phyloP scores from a whole-genome alignment of 805 yeast species.

The Candida ipomoeae region DNA sequence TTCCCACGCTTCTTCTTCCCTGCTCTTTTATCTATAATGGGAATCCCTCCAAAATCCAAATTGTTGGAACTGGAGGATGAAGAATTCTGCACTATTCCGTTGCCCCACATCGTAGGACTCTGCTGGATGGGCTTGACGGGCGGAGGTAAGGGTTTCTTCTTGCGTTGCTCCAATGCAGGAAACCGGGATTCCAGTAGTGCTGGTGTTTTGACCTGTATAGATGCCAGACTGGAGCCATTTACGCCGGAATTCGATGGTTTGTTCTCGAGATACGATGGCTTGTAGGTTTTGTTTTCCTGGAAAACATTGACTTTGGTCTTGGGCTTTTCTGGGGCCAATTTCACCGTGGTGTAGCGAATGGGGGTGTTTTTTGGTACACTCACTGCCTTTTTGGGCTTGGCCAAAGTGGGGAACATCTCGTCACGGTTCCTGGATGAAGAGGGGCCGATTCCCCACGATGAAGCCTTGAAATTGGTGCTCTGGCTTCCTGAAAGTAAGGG shows the following conservation, averaged over 20 bases:
- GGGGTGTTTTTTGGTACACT: conserved; percentile 22
- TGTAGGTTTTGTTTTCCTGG: conserved; percentile 21
- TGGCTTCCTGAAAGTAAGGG: conserved; percentile 42
- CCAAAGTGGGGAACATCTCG: conserved; percentile 34
- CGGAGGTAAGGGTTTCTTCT: conserved; percentile 43
- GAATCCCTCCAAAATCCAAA: conserved; percentile 15
- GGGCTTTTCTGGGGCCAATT: conserved; percentile 17
- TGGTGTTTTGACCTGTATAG: conserved; percentile 23
- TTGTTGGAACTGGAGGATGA: conserved; percentile 6
- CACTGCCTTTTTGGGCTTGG: conserved; percentile 23
- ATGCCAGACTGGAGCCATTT: not conserved
- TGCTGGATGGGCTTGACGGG: conserved; percentile 49
- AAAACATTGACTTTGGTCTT: conserved; percentile 13
- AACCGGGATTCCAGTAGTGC: conserved; percentile 31
- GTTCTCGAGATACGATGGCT: conserved; percentile 32
- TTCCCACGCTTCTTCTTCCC: conserved; percentile 11
- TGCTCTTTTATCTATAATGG: conserved; percentile 17
- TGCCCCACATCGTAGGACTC: conserved; percentile 16
- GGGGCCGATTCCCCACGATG: conserved; percentile 25
- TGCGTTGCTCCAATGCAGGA: conserved; percentile 45
- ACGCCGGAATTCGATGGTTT: conserved; percentile 31
- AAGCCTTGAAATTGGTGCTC: conserved; percentile 10
- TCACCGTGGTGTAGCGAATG: conserved; percentile 34
- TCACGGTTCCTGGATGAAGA: conserved; percentile 7
- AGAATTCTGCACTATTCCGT: conserved; percentile 7